These are phyloP conservation scores for Solanum chiquidenum DNA, from an alignment of 257 asterid genomes.

Conservation along the genomic window DNA sequence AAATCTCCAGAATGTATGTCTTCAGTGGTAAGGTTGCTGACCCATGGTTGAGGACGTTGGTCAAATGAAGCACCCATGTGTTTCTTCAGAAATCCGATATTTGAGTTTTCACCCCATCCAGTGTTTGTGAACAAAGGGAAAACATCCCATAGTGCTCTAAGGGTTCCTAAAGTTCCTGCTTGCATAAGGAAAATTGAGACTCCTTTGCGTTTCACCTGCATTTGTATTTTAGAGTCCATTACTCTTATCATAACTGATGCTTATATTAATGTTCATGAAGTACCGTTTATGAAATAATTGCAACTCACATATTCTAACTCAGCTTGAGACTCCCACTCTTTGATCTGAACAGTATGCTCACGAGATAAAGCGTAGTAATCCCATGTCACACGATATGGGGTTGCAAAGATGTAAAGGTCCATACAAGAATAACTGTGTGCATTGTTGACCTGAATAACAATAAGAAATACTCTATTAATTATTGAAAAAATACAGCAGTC, in stretches of 20 bases:
- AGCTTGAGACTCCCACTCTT: constrained; percentile 71
- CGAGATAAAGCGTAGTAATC: constrained; percentile 69
- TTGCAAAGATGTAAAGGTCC: constrained; percentile 81
- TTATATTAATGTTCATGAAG: background rate
- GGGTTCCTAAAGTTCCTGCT: constrained; percentile 75
- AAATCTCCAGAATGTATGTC: constrained; percentile 83
- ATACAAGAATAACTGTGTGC: constrained; percentile 86
- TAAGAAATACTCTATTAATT: background rate
- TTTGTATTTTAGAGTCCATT: background rate
- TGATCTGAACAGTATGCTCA: constrained; percentile 67
- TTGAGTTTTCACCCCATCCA: constrained; percentile 71
- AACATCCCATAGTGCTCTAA: constrained; percentile 75
- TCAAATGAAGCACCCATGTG: constrained; percentile 80
- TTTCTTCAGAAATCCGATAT: constrained; percentile 61
- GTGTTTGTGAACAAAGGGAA: constrained; percentile 73
- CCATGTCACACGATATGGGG: constrained; percentile 90
- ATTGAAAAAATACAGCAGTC: background rate
- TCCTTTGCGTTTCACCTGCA: constrained; percentile 64
- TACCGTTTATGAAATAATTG: background rate
- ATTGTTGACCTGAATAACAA: constrained; percentile 36
- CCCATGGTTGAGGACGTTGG: constrained; percentile 81
- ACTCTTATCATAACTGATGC: background rate
- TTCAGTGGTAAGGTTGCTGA: constrained; percentile 39
- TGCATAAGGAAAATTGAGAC: constrained; percentile 77
- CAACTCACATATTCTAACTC: constrained; percentile 71